Conservation (phyloP, 2,329 filamentous ascomycete species). For the Exophiala oligosperma region DNA sequence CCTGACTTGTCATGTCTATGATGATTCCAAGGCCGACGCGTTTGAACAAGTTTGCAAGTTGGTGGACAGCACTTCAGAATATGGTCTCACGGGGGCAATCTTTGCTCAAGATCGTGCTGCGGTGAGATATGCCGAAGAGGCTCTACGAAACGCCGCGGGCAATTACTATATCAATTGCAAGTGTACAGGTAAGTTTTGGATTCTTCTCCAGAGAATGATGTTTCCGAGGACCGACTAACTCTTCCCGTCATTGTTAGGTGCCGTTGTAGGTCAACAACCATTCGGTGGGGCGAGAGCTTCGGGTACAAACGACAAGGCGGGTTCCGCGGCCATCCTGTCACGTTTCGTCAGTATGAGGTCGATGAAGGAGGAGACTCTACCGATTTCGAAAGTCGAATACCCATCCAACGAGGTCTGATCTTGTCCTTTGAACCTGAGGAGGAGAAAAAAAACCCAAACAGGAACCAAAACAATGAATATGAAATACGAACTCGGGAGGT, state of each 20-base stretch:
- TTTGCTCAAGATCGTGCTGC: slow-evolving; percentile 70
- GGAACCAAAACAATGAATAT: too few relatives aligned
- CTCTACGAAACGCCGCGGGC: slow-evolving; percentile 69
- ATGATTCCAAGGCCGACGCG: slow-evolving; percentile 53
- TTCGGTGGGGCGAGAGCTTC: slow-evolving; percentile 57
- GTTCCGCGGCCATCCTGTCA: slow-evolving; percentile 51
- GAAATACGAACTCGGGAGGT: too few relatives aligned
- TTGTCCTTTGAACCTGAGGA: neutral
- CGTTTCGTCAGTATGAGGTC: slow-evolving; percentile 58
- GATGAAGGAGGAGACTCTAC: slow-evolving; percentile 58
- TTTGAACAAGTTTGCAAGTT: slow-evolving; percentile 62
- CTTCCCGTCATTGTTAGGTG: slow-evolving; percentile 27
- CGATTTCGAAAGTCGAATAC: slow-evolving; percentile 50
- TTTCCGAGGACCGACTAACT: too few relatives aligned
- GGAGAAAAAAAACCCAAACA: too few relatives aligned
- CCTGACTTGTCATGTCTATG: slow-evolving; percentile 70
- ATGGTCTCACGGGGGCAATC: slow-evolving; percentile 74
- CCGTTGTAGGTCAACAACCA: slow-evolving; percentile 52
- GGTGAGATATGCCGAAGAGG: slow-evolving; percentile 68
- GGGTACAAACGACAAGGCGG: slow-evolving; percentile 60
- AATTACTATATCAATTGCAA: slow-evolving; percentile 90
- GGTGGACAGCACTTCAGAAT: slow-evolving; percentile 72
- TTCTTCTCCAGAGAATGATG: too few relatives aligned
- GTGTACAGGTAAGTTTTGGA: slow-evolving; percentile 50
- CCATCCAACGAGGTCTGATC: slow-evolving; percentile 50